Evolutionary conservation across 1,139 yeast genomes (phyloP).

Genomic region (Candida buenavistaensis): DNA sequence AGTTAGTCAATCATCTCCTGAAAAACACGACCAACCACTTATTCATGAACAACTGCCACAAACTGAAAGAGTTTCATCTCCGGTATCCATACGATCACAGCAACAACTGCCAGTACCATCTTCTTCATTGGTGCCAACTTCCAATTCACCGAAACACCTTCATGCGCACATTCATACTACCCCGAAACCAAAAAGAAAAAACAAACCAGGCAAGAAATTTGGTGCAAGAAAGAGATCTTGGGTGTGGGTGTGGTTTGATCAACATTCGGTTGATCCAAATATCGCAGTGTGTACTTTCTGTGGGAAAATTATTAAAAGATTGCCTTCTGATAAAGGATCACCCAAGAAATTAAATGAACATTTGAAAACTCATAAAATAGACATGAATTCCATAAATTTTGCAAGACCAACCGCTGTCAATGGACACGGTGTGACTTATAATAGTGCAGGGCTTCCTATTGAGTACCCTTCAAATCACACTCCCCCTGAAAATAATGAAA

Average conservation of each 20-base stretch:
- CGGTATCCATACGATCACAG: no score
- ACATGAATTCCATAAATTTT: conserved; percentile 35
- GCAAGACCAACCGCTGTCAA: conserved; percentile 38
- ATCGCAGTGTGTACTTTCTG: conserved; percentile 57
- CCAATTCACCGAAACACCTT: no score
- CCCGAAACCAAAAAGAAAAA: conserved; percentile 28
- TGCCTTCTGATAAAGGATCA: conserved; percentile 56
- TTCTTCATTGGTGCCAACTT: conserved; percentile 2
- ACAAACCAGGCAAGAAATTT: conserved; percentile 52
- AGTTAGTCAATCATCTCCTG: no score
- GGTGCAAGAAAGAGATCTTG: conserved; percentile 62
- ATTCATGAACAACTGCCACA: no score
- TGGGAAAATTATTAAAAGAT: conserved; percentile 47
- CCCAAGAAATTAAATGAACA: conserved; percentile 62
- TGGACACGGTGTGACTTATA: conserved; percentile 38
- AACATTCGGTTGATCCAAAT: conserved; percentile 48
- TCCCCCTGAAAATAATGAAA: no score
- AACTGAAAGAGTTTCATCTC: no score
- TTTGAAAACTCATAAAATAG: conserved; percentile 53
- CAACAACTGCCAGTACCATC: conserved; percentile 9
- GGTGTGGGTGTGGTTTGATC: conserved; percentile 65
- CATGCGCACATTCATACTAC: conserved; percentile 1
- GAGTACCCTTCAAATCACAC: conserved; percentile 15
- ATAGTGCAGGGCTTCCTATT: conserved; percentile 28
- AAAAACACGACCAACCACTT: no score